phyloP scores from a whole-genome alignment of 2,329 filamentous ascomycete species.

The Exophiala oligosperma region DNA sequence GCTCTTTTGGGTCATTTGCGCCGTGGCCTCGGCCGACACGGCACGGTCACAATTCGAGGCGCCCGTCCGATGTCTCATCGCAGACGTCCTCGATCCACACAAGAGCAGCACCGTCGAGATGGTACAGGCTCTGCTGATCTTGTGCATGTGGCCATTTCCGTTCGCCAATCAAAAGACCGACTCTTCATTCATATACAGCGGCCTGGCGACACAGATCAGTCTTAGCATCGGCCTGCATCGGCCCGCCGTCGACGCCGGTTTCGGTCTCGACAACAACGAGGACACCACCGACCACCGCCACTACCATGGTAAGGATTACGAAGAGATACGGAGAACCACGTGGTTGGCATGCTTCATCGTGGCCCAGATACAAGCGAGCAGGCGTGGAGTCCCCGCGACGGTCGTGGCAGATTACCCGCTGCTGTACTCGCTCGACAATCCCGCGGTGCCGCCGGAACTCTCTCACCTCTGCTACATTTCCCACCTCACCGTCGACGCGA shows the following conservation, averaged over 20 bases:
- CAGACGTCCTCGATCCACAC: constrained; percentile 22
- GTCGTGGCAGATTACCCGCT: constrained; percentile 13
- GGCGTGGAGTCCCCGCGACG: constrained; percentile 10
- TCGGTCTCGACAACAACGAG: constrained; percentile 8
- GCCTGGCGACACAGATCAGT: constrained; percentile 24
- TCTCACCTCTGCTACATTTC: constrained; percentile 15
- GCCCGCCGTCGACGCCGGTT: constrained; percentile 25
- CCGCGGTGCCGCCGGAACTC: constrained; percentile 2
- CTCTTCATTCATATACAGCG: constrained; percentile 21
- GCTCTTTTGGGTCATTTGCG: constrained; percentile 19
- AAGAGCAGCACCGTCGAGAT: constrained; percentile 21
- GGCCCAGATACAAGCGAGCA: constrained; percentile 15
- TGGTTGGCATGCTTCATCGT: constrained; percentile 29
- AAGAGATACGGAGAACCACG: constrained; percentile 22
- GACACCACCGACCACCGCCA: constrained; percentile 6
- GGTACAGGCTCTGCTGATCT: constrained; percentile 27
- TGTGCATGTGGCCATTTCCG: constrained; percentile 31
- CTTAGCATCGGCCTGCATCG: constrained; percentile 28
- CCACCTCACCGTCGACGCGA: constrained; percentile 6
- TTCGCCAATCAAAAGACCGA: constrained; percentile 25
- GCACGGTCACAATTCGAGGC: constrained; percentile 6
- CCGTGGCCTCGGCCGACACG: constrained; percentile 5
- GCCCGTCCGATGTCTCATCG: constrained; percentile 18
- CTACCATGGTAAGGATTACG: not conserved
- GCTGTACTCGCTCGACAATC: constrained; percentile 4